Evolutionary conservation across 768 basidiomycete species (phyloP).

Genomic region (Cyathus striatus): DNA sequence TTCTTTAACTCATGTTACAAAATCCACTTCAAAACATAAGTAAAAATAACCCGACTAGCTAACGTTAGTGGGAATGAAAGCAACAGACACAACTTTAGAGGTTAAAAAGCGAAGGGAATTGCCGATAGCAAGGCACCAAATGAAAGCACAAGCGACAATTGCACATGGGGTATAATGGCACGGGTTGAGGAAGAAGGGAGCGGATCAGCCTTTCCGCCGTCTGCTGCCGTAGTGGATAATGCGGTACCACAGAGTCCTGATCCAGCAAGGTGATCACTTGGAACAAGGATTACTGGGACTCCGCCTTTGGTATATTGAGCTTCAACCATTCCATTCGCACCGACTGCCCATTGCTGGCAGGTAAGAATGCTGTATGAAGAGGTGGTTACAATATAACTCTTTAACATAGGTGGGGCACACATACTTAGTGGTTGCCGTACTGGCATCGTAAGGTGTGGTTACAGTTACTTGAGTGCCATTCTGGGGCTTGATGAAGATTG

Average conservation of each 20-base stretch:
- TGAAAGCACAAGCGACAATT: too few species aligned
- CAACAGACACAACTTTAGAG: too few species aligned
- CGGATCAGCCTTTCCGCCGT: constrained; percentile 13
- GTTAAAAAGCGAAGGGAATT: too few species aligned
- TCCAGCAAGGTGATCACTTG: constrained; percentile 25
- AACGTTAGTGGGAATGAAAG: too few species aligned
- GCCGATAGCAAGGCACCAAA: too few species aligned
- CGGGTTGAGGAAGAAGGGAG: background rate
- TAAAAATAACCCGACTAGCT: too few species aligned
- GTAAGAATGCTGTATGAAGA: constrained; percentile 44
- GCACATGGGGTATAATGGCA: too few species aligned
- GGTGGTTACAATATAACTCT: background rate
- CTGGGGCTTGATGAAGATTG: constrained; percentile 35
- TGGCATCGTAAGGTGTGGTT: constrained; percentile 45
- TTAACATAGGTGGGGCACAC: constrained; percentile 13
- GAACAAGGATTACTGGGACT: constrained; percentile 50
- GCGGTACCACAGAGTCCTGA: constrained; percentile 33
- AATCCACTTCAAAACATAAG: too few species aligned
- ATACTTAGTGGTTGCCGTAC: constrained; percentile 53
- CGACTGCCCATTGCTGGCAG: constrained; percentile 65
- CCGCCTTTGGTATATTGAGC: constrained; percentile 65
- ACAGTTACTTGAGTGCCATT: constrained; percentile 51
- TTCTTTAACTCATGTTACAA: too few species aligned
- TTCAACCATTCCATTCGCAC: constrained; percentile 56
- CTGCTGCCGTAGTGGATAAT: constrained; percentile 11